phyloP scores from a whole-genome alignment of 2,329 filamentous ascomycete species.

The Pseudogymnoascus sp. region DNA sequence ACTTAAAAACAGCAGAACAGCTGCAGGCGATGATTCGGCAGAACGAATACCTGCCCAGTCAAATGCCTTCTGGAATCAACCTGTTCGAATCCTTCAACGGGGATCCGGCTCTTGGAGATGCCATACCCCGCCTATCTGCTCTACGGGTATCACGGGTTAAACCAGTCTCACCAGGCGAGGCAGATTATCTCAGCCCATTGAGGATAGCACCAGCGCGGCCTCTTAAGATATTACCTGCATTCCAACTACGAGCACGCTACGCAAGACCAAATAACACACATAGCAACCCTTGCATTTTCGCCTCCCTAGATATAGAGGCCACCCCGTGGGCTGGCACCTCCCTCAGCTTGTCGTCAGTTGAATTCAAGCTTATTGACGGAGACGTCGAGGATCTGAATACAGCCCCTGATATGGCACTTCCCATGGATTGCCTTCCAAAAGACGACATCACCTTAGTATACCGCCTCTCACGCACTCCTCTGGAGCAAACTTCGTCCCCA shows the following conservation, averaged over 20 bases:
- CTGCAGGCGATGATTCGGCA: constrained; percentile 36
- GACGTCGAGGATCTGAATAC: constrained; percentile 51
- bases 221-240: constrained; percentile 58
- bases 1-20: constrained; percentile 46
- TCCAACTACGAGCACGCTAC: constrained; percentile 68
- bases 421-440: constrained; percentile 58
- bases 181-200: constrained; percentile 56
- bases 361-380: constrained; percentile 51
- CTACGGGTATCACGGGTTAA: constrained; percentile 68
- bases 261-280: constrained; percentile 55
- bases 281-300: constrained; percentile 52
- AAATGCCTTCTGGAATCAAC: constrained; percentile 63
- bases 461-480: constrained; percentile 39
- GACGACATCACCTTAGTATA: constrained; percentile 74
- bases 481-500: constrained; percentile 36
- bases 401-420: constrained; percentile 42
- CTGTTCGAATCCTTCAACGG: constrained; percentile 66
- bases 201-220: constrained; percentile 56
- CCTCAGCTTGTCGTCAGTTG: constrained; percentile 53
- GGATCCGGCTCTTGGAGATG: constrained; percentile 53
- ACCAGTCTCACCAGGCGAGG: constrained; percentile 53
- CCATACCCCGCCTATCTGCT: constrained; percentile 63
- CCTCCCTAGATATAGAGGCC: constrained; percentile 67
- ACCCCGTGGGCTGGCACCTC: constrained; percentile 63
- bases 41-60: constrained; percentile 62